A percentile compares a stretch with the other conserved stretches of the same genome.
Evolutionary conservation across 306 rosid genomes (phyloP).

Genomic region (Lathyrus sativus): DNA sequence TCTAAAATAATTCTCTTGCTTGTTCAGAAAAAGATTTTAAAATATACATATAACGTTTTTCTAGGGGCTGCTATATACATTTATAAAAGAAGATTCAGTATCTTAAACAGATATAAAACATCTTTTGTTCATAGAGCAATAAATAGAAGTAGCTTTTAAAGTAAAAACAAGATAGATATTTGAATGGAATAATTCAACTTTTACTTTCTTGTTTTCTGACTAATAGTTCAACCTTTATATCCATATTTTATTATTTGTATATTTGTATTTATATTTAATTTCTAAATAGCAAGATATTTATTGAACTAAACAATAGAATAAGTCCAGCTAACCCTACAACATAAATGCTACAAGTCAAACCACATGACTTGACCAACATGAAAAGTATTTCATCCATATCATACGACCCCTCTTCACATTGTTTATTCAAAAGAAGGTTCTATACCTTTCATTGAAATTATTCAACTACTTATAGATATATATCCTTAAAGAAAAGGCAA

Average conservation of each 20-base stretch:
- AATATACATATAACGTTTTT: no score
- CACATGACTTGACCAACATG: constrained; percentile 31
- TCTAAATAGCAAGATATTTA: neutral
- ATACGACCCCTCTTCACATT: constrained; percentile 1
- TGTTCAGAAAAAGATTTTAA: no score
- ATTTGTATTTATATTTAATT: neutral
- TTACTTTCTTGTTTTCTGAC: neutral
- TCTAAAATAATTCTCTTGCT: no score
- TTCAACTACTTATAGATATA: neutral
- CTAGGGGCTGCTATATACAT: no score
- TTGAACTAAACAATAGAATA: neutral
- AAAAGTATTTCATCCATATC: neutral
- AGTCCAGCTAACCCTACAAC: neutral
- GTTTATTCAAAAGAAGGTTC: constrained; percentile 1
- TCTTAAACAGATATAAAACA: neutral
- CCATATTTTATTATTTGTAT: neutral
- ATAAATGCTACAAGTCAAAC: constrained; percentile 10
- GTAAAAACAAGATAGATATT: neutral
- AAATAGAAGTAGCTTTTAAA: neutral
- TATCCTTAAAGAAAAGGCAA: neutral
- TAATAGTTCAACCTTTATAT: neutral
- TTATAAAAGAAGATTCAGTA: no score
- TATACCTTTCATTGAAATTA: neutral
- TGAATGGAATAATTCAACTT: neutral
- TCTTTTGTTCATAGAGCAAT: neutral